Evolutionary conservation across 1,284 basidiomycete species (phyloP), one percentile per base, ranked within the genome.

Genomic region (Mycena sp.): DNA sequence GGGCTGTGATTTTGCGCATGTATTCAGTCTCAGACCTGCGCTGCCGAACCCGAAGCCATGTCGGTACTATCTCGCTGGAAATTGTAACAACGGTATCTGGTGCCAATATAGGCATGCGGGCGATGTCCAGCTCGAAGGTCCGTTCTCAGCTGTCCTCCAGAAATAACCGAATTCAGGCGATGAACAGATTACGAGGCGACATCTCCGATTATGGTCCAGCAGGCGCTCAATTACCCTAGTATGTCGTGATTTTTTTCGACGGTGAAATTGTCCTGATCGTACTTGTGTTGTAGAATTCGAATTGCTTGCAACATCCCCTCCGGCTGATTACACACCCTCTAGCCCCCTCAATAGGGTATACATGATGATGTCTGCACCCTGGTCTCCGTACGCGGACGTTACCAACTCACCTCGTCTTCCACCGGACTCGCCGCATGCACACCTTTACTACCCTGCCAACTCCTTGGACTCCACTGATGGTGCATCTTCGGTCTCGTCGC

Each of bases 1-100:
- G 32, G 78, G 77, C 38, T 83, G 82, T 70, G 79, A 82, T 65
- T 83, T 83, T 68, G 77, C 78, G 32, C 82, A 83, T 67, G 72
- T 81, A 25, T 63, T 77, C 32, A 62, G 72, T 52, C 64, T 73
- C 64, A 70, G 75, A 66, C 57, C 61, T 26, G 37, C 61, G 55
- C 43, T 64, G 51, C 58, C 67, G 45, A 32, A 51, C 52, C 65
- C 71, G 16, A 72, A 71, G 23, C 61, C 72, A 5, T 81, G 80
- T 65, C 73, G 77, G 55, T 79, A 77, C 66, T 82, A 76, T 64
- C 68, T 73, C 21, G 70, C 73, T 23, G 80, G 81, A 17, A 75
- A 72, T 58, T 83, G 81, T 65, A 71, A 68, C 30, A 79, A 78
- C 51, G 81, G 79, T 23, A 61, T 74, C 7, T 68, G 70, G 60